Percentiles rank a stretch among this genome's conserved stretches.
These are phyloP conservation scores for Yarrowia porcina DNA, from an alignment of 805 yeast species.

Conservation along the genomic window DNA sequence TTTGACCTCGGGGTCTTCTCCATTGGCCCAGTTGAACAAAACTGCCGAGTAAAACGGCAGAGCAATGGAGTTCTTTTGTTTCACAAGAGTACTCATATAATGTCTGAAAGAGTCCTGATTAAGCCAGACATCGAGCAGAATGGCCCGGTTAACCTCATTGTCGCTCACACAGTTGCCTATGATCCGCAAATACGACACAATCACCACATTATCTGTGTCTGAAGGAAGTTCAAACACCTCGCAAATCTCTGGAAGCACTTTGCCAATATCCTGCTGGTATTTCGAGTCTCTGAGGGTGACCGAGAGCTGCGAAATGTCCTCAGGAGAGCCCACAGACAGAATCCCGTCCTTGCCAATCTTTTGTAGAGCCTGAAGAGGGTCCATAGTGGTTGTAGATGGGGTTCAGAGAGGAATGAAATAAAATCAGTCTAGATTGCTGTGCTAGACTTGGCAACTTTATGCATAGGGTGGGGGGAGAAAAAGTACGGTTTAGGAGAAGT, in stretches of 20 bases:
- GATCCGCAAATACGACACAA: slow-evolving; percentile 6
- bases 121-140: not conserved
- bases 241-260: slow-evolving; percentile 9
- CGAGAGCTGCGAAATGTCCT: not conserved
- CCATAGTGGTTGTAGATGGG: not conserved
- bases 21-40: slow-evolving; percentile 17
- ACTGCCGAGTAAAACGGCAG: slow-evolving; percentile 10
- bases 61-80: not conserved
- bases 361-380: not conserved
- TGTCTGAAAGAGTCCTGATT: slow-evolving; percentile 1
- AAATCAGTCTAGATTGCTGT: not conserved
- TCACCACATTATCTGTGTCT: not conserved
- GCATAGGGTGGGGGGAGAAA: no score
- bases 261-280: not conserved
- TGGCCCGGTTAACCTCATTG: not conserved
- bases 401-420: no score
- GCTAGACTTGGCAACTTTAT: not conserved
- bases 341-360: not conserved
- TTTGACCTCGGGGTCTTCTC: not conserved
- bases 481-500: no score
- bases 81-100: not conserved
- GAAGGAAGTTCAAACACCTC: not conserved
- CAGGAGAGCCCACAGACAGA: not conserved
- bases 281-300: not conserved
- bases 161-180: slow-evolving; percentile 12